Percentiles rank a stretch among this genome's conserved stretches.
phyloP scores from a whole-genome alignment of 2,329 filamentous ascomycete species.

The Thielaviopsis populi region DNA sequence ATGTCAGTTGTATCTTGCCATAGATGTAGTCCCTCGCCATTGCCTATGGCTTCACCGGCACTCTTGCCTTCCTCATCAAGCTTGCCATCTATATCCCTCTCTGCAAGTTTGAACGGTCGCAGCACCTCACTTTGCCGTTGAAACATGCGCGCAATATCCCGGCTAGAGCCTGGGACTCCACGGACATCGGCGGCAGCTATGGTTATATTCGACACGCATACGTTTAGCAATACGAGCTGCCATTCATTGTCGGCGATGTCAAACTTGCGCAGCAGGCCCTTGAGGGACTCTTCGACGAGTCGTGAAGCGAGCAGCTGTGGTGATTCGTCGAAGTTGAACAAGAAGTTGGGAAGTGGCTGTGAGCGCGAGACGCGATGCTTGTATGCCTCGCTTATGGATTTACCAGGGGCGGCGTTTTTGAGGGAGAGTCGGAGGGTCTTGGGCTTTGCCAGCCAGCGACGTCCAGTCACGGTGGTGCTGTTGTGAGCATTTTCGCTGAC shows the following conservation, averaged over 20 bases:
- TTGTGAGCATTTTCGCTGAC: constrained; percentile 22
- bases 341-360: constrained; percentile 53
- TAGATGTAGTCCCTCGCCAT: constrained; percentile 22
- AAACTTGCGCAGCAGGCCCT: constrained; percentile 60
- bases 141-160: constrained; percentile 77
- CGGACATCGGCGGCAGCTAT: constrained; percentile 34
- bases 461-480: constrained; percentile 19
- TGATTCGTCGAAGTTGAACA: constrained; percentile 48
- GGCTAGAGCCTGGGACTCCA: constrained; percentile 38
- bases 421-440: constrained; percentile 70
- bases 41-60: constrained; percentile 20
- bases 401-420: not conserved
- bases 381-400: constrained; percentile 5
- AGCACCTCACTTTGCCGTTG: constrained; percentile 54
- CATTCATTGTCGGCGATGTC: constrained; percentile 53
- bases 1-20: constrained; percentile 22
- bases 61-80: constrained; percentile 18
- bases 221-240: constrained; percentile 72
- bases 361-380: constrained; percentile 55
- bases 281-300: constrained; percentile 51
- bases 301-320: constrained; percentile 48
- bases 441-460: constrained; percentile 61
- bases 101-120: constrained; percentile 47
- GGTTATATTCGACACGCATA: constrained; percentile 77
- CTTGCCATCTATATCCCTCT: constrained; percentile 20